Evolutionary conservation across 768 basidiomycete species (phyloP), one percentile per base, ranked within the genome.

Genomic region (Tricholoma furcatifolium): DNA sequence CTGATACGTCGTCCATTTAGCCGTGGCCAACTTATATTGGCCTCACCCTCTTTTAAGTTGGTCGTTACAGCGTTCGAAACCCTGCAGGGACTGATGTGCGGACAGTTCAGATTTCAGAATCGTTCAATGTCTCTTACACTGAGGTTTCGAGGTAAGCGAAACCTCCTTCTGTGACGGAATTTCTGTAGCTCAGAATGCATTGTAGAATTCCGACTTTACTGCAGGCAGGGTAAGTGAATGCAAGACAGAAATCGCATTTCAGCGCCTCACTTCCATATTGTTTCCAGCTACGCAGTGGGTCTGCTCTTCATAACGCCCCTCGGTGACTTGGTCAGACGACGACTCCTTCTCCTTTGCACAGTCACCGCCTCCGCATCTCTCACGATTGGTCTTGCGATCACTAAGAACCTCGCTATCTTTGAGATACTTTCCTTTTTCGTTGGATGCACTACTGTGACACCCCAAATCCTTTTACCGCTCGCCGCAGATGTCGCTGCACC

Each of bases 401-500:
- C 88, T 0, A 66, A 64, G 2, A 78, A 70, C 47, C 70, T 90
- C 4, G 69, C 65, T 11, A 80, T 78, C 30, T 88, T 91, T 62
- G 81, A 89, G 58, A 74, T 69, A 0, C 66, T 93, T 10, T 82
- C 79, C 15, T 93, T 85, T 70, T 69, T 92, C 39, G 74, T 88
- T 30, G 90, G 91, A 2, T 68, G 80, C 6, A 70, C 78, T 23
- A 84, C 82, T 20, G 88, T 91, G 45, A 82, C 82, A 0, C 83
- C 87, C 0, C 85, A 88, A 66, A 81, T 93, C 53, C 82, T 94
- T 55, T 81, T 91, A 64, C 77, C 78, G 6, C 75, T 87, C 44
- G 87, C 89, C 1, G 92, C 83, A 0, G 93, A 95, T 67, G 79
- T 94, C 27, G 91, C 91, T 0, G 83, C 87, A 0, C 80, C 85